These are phyloP conservation scores for Phaeomoniella chlamydospora DNA, from an alignment of 2,329 filamentous ascomycete genomes.

Conservation along the genomic window DNA sequence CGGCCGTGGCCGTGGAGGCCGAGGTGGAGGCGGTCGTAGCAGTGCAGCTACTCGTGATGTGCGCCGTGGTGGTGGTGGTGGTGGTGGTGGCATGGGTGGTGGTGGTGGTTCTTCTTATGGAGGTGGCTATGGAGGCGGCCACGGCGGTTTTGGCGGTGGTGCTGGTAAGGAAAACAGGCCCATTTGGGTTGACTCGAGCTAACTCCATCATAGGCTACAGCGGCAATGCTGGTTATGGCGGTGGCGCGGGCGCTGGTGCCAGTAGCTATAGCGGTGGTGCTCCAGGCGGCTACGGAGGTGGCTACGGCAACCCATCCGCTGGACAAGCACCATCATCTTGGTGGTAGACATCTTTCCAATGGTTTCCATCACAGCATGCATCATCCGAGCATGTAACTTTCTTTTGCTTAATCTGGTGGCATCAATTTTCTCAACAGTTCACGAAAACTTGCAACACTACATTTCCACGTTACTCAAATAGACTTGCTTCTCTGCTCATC, in stretches of 20 bases:
- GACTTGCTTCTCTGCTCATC: slow-evolving; percentile 23
- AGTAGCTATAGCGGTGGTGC: slow-evolving; percentile 14
- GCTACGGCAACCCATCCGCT: slow-evolving; percentile 30
- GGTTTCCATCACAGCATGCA: too few species aligned
- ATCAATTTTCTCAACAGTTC: too few species aligned
- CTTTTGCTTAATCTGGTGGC: too few species aligned
- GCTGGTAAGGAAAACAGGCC: too few species aligned
- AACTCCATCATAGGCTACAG: slow-evolving; percentile 3
- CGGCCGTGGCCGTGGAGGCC: slow-evolving; percentile 46
- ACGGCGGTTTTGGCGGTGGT: slow-evolving; percentile 13
- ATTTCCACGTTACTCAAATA: slow-evolving; percentile 14
- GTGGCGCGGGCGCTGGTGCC: slow-evolving; percentile 18
- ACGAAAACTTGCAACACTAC: too few species aligned
- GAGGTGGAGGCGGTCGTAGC: slow-evolving; percentile 50
- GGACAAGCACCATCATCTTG: slow-evolving; percentile 34
- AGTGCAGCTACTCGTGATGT: slow-evolving; percentile 67
- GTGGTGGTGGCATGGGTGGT: slow-evolving; percentile 17
- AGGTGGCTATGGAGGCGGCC: slow-evolving; percentile 10
- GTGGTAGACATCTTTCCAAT: slow-evolving; percentile 35
- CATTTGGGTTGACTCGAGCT: not conserved
- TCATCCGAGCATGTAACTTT: slow-evolving; percentile 7
- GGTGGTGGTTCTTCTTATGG: slow-evolving; percentile 14
- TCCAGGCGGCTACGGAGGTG: slow-evolving; percentile 15
- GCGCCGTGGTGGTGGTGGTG: slow-evolving; percentile 46
- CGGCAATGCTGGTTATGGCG: slow-evolving; percentile 14